Evolutionary conservation across 108 stramenopile species (phyloP).

Genomic region (Asterionellopsis glacialis): DNA sequence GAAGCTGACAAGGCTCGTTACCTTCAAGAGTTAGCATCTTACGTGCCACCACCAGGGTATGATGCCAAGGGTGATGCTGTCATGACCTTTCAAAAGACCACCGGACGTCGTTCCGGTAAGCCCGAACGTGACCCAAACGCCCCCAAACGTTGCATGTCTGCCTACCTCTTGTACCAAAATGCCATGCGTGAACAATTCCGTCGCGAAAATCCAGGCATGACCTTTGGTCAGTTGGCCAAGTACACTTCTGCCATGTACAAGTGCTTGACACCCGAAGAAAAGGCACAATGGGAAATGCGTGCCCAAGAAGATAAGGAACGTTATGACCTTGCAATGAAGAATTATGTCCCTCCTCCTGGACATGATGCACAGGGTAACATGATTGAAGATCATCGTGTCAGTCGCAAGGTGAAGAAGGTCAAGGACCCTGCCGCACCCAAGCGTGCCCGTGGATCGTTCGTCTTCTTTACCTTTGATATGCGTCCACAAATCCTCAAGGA

Average conservation of each 20-base stretch:
- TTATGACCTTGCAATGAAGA: constrained; percentile 71
- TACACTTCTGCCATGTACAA: constrained; percentile 91
- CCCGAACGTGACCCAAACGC: constrained; percentile 55
- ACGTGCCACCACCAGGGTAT: constrained; percentile 74
- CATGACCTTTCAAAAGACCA: background rate
- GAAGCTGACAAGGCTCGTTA: constrained; percentile 80
- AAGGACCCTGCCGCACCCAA: constrained; percentile 80
- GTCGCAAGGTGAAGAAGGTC: constrained; percentile 52
- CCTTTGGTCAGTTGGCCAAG: constrained; percentile 86
- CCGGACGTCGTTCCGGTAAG: constrained; percentile 3
- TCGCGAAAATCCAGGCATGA: constrained; percentile 73
- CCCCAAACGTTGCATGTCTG: constrained; percentile 84
- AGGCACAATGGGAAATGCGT: constrained; percentile 72
- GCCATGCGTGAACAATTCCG: constrained; percentile 85
- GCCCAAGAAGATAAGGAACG: constrained; percentile 79
- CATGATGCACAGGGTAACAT: constrained; percentile 77
- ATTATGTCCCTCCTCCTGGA: constrained; percentile 75
- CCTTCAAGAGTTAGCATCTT: constrained; percentile 67
- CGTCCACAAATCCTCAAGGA: constrained; percentile 70
- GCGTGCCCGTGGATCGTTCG: constrained; percentile 71
- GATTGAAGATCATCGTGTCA: constrained; percentile 68
- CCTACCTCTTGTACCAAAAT: constrained; percentile 72
- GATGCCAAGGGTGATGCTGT: constrained; percentile 38
- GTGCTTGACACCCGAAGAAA: constrained; percentile 72
- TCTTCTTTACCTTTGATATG: constrained; percentile 83